Percentiles rank a stretch among this genome's conserved stretches.
phyloP scores from a whole-genome alignment of 306 rosid genomes.

The Dalbergia cultrata region DNA sequence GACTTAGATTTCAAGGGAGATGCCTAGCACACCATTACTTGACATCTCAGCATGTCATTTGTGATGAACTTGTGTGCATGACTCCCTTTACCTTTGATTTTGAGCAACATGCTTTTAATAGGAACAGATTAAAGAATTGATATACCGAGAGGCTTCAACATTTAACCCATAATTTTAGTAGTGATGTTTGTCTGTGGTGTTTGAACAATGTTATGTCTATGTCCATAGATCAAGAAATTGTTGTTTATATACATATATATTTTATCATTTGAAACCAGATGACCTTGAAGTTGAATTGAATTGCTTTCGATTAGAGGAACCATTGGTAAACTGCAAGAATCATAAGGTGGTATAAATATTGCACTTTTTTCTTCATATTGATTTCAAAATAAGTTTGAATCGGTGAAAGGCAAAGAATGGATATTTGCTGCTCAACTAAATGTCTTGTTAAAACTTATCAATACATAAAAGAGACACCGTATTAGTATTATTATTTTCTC shows the following conservation, averaged over 20 bases:
- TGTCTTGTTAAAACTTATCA: too few species aligned
- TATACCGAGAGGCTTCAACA: conserved; percentile 89
- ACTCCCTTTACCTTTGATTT: conserved; percentile 97
- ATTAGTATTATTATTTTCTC: background rate
- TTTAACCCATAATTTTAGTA: conserved; percentile 89
- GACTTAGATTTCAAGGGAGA: conserved; percentile 75
- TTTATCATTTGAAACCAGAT: conserved; percentile 65
- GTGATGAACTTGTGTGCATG: conserved; percentile 96
- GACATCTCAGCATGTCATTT: conserved; percentile 94
- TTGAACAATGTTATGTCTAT: conserved; percentile 50
- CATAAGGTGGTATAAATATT: conserved; percentile 16
- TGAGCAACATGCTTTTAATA: conserved; percentile 90
- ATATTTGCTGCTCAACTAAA: too few species aligned
- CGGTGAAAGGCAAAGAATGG: too few species aligned
- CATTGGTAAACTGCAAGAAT: conserved; percentile 52
- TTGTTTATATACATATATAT: conserved; percentile 53
- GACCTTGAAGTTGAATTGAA: conserved; percentile 52
- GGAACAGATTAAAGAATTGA: conserved; percentile 97
- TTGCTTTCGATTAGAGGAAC: conserved; percentile 47
- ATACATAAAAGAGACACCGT: too few species aligned
- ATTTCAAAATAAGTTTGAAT: background rate
- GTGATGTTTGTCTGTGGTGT: conserved; percentile 45
- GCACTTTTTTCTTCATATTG: too few species aligned
- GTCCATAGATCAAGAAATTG: conserved; percentile 58
- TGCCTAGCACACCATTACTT: conserved; percentile 88